Conservation (phyloP, 192 early-diverging fungal species). For the Chytriomyces sp. region DNA sequence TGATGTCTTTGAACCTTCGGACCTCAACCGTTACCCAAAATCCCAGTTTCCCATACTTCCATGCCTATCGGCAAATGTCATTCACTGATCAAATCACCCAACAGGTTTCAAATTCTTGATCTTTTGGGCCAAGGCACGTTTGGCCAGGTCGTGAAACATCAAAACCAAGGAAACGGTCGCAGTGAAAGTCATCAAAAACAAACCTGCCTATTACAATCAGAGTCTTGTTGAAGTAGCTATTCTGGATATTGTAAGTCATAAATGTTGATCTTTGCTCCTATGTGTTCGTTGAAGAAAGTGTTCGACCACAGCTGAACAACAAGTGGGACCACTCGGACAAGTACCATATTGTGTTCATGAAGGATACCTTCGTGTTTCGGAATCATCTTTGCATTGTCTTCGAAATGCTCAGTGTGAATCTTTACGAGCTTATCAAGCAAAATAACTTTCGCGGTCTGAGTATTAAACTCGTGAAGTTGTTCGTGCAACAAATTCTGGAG, state of each 20-base stretch:
- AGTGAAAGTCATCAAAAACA: slow-evolving; percentile 99
- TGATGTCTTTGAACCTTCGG: no score
- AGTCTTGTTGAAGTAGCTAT: slow-evolving; percentile 96
- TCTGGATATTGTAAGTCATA: slow-evolving; percentile 68
- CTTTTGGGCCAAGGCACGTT: slow-evolving; percentile 96
- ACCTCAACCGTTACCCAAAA: no score
- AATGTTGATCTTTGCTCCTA: not conserved
- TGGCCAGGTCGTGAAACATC: slow-evolving; percentile 97
- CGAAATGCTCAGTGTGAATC: slow-evolving; percentile 94
- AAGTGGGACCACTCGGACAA: slow-evolving; percentile 83
- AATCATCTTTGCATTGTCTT: slow-evolving; percentile 96
- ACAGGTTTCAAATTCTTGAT: slow-evolving; percentile 90
- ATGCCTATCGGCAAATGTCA: no score
- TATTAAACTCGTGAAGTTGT: slow-evolving; percentile 89
- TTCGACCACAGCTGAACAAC: slow-evolving; percentile 73
- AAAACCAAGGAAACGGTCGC: slow-evolving; percentile 91
- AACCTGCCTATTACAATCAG: slow-evolving; percentile 96
- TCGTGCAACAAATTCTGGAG: slow-evolving; percentile 93
- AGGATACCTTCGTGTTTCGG: slow-evolving; percentile 91
- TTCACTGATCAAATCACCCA: not conserved
- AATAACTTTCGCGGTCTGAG: slow-evolving; percentile 94
- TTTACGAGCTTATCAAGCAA: slow-evolving; percentile 98
- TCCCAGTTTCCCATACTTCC: no score
- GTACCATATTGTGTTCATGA: slow-evolving; percentile 86
- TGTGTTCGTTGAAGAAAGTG: slow-evolving; percentile 4